Base-by-base conservation (phyloP, 2,329 filamentous ascomycete genomes). In the Diaporthe aspalathi region DNA sequence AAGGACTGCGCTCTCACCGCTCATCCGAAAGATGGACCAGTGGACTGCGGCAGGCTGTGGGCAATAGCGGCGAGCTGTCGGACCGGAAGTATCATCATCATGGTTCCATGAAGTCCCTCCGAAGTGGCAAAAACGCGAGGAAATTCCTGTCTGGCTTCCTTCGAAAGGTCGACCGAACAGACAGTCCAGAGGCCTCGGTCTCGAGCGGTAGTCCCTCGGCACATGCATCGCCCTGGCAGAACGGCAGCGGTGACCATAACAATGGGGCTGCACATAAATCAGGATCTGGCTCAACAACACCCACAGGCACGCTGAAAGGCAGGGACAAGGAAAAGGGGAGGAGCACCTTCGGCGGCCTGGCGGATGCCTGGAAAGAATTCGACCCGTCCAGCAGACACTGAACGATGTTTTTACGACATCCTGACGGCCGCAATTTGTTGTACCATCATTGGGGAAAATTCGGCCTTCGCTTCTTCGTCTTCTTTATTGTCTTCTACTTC, bases 81-180 rank as follows among this genome's bases (percentile, higher is more conserved):
- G 54, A 68, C 40, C 56, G 56, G 22, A 40, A 22, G 22, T 43
- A 57, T 29, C 56, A 45, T 29, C 56, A 45, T 32, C 69, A 63
- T 27, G 57, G 62, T 20, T 45, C 63, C 8, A 47, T 73, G 29
- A 72, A 67, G 43, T 68, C 70, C 6, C 54, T 81, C 66, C 78
- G 80, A 24, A 85, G 81, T 70, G 78, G 80, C 12, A 83, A 80
- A 70, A 80, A 83, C 35, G 80, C 83, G 20, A 80, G 83, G 9
- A 81, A 79, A 70, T 83, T 85, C 63, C 76, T 85, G 20, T 82
- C 80, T 56, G 81, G 82, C 0, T 80, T 85, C 35, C 84, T 85
- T 49, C 79, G 82, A 49, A 80, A 79, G 70, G 74, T 73, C 54
- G 71, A 73, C 27, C 68, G 71, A 22, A 73, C 75, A 3, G 63